These are phyloP conservation scores for Emericellopsis atlantica DNA, from an alignment of 2,329 filamentous ascomycete genomes.

Conservation along the genomic window DNA sequence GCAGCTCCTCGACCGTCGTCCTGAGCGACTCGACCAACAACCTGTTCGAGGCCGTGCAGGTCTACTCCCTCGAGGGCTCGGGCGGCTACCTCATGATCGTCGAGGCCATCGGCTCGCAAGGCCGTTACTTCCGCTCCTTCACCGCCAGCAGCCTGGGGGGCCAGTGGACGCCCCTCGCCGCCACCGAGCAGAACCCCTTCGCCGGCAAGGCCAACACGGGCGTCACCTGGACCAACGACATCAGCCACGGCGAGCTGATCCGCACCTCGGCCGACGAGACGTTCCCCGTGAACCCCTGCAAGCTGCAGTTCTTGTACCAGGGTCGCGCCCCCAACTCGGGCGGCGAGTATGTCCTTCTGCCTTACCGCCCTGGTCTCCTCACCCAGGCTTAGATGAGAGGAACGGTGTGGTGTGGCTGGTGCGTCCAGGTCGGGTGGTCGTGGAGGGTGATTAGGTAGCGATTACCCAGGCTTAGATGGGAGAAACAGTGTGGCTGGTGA, in stretches of 20 bases:
- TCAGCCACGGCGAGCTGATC: constrained; percentile 52
- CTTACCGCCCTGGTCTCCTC: constrained; percentile 42
- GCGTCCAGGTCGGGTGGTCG: too few species aligned
- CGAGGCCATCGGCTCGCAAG: constrained; percentile 42
- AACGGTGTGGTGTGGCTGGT: too few species aligned
- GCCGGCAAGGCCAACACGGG: constrained; percentile 56
- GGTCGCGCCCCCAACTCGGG: constrained; percentile 27
- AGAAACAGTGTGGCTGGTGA: neutral
- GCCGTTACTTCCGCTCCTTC: constrained; percentile 56
- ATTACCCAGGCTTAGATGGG: constrained; percentile 16
- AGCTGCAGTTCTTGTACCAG: constrained; percentile 53
- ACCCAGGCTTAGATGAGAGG: constrained; percentile 16
- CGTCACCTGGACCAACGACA: constrained; percentile 53
- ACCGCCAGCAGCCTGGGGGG: constrained; percentile 44
- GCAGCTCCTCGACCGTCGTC: constrained; percentile 32
- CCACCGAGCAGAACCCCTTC: constrained; percentile 44
- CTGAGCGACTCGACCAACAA: constrained; percentile 40
- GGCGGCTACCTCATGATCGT: constrained; percentile 56
- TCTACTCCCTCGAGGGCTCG: constrained; percentile 45
- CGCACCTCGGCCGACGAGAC: constrained; percentile 47
- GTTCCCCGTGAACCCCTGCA: constrained; percentile 49
- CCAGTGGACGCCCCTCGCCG: constrained; percentile 44
- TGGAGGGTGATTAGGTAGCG: too few species aligned
- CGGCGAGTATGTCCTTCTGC: constrained; percentile 35
- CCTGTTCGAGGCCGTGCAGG: constrained; percentile 54